A percentile compares a stretch with the other conserved stretches of the same genome.
phyloP scores from a whole-genome alignment of 768 basidiomycete species.

The Macrolepiota albuminosa region DNA sequence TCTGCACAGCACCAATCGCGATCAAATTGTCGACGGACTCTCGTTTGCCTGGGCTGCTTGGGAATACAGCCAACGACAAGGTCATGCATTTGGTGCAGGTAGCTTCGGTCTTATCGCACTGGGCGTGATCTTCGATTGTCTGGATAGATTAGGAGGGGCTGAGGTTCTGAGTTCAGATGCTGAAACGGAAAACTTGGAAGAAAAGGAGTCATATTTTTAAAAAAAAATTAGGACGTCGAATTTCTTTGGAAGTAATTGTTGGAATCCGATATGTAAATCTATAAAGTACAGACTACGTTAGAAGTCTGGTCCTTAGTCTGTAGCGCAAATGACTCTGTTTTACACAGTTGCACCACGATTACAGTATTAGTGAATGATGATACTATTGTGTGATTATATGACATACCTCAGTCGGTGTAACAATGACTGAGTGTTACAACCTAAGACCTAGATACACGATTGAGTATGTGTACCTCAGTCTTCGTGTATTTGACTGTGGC shows the following conservation, averaged over 20 bases:
- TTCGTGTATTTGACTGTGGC: too few species aligned
- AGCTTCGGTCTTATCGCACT: conserved; percentile 71
- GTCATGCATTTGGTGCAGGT: conserved; percentile 41
- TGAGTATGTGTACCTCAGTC: too few species aligned
- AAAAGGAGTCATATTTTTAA: not conserved
- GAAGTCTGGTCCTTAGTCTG: too few species aligned
- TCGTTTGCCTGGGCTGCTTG: conserved; percentile 62
- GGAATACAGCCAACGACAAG: conserved; percentile 44
- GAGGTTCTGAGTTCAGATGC: not conserved
- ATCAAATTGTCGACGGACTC: conserved; percentile 35
- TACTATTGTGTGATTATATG: too few species aligned
- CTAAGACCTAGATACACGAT: too few species aligned
- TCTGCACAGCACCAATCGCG: conserved; percentile 19
- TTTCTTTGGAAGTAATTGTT: not conserved
- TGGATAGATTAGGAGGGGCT: conserved; percentile 29
- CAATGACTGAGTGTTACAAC: too few species aligned
- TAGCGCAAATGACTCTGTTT: too few species aligned
- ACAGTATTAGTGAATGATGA: too few species aligned
- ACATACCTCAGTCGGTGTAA: too few species aligned
- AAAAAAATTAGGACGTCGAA: not conserved
- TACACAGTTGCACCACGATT: too few species aligned
- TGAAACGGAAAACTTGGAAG: not conserved
- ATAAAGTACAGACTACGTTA: too few species aligned
- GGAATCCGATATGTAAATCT: too few species aligned
- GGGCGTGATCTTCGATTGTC: conserved; percentile 51